Evolutionary conservation across 345 rosid species (phyloP).

Genomic region (Acer campestre): DNA sequence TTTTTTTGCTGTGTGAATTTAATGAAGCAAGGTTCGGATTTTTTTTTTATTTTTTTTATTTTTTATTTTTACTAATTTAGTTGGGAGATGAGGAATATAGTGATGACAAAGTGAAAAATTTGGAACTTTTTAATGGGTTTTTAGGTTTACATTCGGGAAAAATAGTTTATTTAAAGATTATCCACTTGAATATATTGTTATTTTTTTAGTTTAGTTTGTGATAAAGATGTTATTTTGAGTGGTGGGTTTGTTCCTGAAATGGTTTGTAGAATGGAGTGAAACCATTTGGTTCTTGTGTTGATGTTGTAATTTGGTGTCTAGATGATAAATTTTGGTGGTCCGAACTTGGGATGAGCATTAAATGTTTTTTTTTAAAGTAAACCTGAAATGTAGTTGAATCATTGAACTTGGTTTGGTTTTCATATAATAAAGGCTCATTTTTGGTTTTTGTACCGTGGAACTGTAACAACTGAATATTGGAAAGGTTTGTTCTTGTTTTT

Average conservation of each 20-base stretch:
- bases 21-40: background rate
- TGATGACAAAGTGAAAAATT: background rate
- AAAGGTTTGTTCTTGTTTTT: background rate
- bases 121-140: background rate
- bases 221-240: constrained; percentile 1
- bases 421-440: background rate
- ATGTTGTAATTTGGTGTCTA: background rate
- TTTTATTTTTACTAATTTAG: background rate
- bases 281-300: background rate
- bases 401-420: background rate
- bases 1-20: background rate
- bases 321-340: background rate
- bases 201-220: background rate
- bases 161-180: background rate
- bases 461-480: background rate
- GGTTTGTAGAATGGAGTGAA: background rate
- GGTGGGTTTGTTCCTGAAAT: background rate
- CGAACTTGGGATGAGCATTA: background rate
- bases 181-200: background rate
- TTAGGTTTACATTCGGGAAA: background rate
- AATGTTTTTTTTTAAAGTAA: background rate
- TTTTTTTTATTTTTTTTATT: background rate
- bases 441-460: background rate
- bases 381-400: background rate
- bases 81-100: background rate